phyloP scores from a whole-genome alignment of 352 stramenopile species.

The Pythium angustatum region DNA sequence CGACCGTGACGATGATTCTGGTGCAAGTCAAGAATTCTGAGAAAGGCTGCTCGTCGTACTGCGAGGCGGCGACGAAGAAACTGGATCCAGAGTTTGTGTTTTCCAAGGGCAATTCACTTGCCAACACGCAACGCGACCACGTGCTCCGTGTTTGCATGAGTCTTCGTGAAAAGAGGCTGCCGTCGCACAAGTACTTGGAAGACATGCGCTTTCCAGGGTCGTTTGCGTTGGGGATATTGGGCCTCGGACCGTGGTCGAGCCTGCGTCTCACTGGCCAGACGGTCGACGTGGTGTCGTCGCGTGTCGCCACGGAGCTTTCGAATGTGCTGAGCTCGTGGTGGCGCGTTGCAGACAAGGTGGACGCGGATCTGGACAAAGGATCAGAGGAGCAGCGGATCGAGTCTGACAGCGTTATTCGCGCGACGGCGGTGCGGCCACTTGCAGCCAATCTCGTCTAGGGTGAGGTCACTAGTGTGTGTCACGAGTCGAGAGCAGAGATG shows the following conservation, averaged over 20 bases:
- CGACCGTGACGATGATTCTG: constrained; percentile 27
- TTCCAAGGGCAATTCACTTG: neutral
- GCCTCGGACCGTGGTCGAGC: neutral
- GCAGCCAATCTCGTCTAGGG: neutral
- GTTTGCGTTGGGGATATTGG: constrained; percentile 1
- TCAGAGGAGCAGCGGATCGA: neutral
- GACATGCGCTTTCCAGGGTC: too few relatives aligned
- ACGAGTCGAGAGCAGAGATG: too few relatives aligned
- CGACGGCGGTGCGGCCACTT: neutral
- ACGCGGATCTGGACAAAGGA: neutral
- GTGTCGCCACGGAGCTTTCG: neutral
- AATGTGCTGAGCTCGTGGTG: neutral
- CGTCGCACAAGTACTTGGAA: neutral
- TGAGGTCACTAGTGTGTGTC: too few relatives aligned
- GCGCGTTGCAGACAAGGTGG: neutral
- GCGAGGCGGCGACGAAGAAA: neutral
- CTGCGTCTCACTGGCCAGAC: neutral
- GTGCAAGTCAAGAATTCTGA: constrained; percentile 21
- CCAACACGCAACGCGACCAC: neutral
- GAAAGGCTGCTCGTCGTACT: neutral
- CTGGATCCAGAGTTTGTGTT: neutral
- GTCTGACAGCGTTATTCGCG: neutral
- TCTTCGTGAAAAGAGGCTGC: neutral
- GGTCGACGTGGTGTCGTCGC: constrained; percentile 3
- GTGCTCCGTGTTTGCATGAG: constrained; percentile 8